Conservation (phyloP, 306 rosid genomes). For the Prunus mira region DNA sequence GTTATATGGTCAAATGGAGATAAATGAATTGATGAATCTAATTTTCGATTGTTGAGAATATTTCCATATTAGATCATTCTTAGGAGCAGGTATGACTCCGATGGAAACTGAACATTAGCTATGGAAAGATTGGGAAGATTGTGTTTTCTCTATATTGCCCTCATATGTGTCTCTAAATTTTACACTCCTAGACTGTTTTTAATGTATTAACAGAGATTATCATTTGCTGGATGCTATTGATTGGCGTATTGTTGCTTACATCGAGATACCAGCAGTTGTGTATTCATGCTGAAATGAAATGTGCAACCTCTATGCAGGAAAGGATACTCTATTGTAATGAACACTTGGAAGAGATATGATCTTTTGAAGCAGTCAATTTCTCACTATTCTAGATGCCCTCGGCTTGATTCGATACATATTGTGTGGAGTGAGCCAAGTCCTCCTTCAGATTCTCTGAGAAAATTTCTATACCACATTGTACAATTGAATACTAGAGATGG, state of each 20-base stretch:
- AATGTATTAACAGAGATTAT: not conserved
- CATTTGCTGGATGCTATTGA: constrained; percentile 2
- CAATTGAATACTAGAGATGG: constrained; percentile 48
- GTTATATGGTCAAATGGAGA: not conserved
- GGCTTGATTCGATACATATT: constrained; percentile 70
- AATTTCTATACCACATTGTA: constrained; percentile 37
- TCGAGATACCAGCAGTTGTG: not conserved
- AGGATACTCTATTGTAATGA: constrained; percentile 83
- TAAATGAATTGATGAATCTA: not conserved
- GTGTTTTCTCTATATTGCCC: not conserved
- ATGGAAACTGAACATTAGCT: not conserved
- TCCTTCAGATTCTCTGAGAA: constrained; percentile 56
- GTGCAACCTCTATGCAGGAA: constrained; percentile 46
- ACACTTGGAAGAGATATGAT: constrained; percentile 98
- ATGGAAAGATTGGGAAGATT: not conserved
- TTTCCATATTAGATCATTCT: not conserved
- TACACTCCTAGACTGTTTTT: not conserved
- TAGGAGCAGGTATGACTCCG: not conserved
- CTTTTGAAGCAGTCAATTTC: constrained; percentile 82
- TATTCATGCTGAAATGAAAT: constrained; percentile 5
- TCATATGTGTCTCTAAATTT: not conserved
- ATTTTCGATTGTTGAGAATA: not conserved
- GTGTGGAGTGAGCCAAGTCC: constrained; percentile 95
- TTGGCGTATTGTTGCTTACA: not conserved
- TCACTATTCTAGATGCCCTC: constrained; percentile 75